phyloP scores from a whole-genome alignment of 179 eudicot genomes.

The Beta macrorhiza region DNA sequence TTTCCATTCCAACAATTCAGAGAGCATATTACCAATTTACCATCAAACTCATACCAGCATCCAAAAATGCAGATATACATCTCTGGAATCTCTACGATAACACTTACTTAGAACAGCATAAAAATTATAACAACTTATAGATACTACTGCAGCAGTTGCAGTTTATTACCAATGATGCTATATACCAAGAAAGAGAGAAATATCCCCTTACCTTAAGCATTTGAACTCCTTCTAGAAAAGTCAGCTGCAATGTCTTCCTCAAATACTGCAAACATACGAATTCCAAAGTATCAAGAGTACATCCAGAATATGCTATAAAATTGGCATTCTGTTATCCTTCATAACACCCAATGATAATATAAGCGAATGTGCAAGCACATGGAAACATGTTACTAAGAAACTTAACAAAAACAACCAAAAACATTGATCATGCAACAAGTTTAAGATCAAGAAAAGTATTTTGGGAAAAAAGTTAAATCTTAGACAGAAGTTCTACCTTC shows the following conservation, averaged over 20 bases:
- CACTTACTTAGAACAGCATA: background rate
- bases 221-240: slow-evolving; percentile 82
- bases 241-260: slow-evolving; percentile 67
- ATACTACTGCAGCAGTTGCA: background rate
- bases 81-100: background rate
- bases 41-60: background rate
- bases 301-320: background rate
- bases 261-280: slow-evolving; percentile 56
- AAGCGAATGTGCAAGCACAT: background rate
- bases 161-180: background rate
- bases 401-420: background rate
- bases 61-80: background rate
- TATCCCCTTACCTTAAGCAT: slow-evolving; percentile 67
- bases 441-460: background rate
- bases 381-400: background rate
- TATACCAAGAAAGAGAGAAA: background rate
- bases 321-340: background rate
- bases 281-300: slow-evolving; percentile 7
- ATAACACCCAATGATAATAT: background rate
- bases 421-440: background rate
- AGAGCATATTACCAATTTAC: background rate
- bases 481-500: slow-evolving; percentile 43
- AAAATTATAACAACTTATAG: background rate
- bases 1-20: background rate
- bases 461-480: background rate